These are phyloP conservation scores for Paulownia fortunei DNA, from an alignment of 257 asterid species.

Conservation along the genomic window DNA sequence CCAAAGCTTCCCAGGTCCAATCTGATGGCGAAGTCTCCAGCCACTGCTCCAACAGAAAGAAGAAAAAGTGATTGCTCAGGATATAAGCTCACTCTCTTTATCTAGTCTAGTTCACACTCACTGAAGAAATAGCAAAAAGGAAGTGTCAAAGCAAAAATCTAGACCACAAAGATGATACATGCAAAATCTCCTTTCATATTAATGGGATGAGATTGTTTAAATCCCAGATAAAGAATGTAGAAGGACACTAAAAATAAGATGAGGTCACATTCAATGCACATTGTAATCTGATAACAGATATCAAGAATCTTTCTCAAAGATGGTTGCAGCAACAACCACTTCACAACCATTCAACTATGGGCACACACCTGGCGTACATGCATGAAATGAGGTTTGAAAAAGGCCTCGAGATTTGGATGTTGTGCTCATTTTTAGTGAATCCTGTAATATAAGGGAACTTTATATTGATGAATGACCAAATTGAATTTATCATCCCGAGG, in stretches of 20 bases:
- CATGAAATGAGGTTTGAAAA: neutral
- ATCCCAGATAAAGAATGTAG: neutral
- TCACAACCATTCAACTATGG: neutral
- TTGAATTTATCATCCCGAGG: neutral
- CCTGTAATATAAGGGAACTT: neutral
- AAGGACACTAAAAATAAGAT: neutral
- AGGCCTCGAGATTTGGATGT: neutral
- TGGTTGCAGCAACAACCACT: neutral
- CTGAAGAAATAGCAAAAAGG: neutral
- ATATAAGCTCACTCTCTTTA: conserved; percentile 1
- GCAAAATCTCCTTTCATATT: neutral
- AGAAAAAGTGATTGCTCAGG: neutral
- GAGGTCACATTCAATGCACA: conserved; percentile 13
- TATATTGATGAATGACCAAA: neutral
- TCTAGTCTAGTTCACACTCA: neutral
- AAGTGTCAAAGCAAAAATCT: neutral
- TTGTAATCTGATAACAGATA: conserved; percentile 6
- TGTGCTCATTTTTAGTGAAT: neutral
- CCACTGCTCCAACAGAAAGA: conserved; percentile 2
- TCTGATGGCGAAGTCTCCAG: neutral
- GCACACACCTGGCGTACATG: conserved; percentile 26
- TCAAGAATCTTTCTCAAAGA: conserved; percentile 3
- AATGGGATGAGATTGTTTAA: conserved; percentile 13
- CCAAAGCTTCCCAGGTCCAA: neutral
- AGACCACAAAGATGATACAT: neutral